Base-by-base conservation (phyloP, 139 green algal species). In the Chlorella vulgaris region DNA sequence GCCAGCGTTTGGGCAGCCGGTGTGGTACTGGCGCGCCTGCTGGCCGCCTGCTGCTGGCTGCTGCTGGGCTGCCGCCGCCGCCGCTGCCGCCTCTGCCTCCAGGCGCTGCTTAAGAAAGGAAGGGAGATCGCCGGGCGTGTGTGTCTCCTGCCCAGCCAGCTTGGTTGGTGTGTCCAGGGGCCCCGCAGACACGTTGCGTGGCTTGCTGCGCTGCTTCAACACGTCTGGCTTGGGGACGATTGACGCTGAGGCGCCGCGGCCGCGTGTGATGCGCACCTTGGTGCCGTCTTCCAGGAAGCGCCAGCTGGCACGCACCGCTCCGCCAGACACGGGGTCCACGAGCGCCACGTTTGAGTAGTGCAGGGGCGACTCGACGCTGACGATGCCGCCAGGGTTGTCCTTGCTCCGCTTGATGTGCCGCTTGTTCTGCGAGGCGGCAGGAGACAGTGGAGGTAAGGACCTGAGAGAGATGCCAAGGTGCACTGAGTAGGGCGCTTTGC, bases 291-390 rank as follows among this genome's bases (percentile, higher is more conserved):
- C 91, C 28, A 92, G 58, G 68, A 85, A 96, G 15, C 88, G 77
- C 75, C 71, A 93, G 21, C 31, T 43, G 7, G 87, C 79, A 1
- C 92, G 78, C 47, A 93, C 90, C 1, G 94, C 91, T 40, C 51
- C 63, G 13, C 86, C 87, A 4, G 87, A 96, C 18, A 89, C 78
- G 0, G 93, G 93, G 82, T 98, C 94, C 0, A 96, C 36, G 35
- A 97, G 74, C 10, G 68, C 58, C 1, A 98, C 91, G 74, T 97
- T 98, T 67, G 86, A 93, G 79, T 96, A 94, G 75, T 93, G 88
- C 28, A 98, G 60, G 18, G 92, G 90, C 4, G 83, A 74, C 83
- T 94, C 90, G 22, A 95, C 81, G 36, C 81, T 90, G n/a, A 96
- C 71, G 33, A 93, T 88, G 51, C 89, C 85, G 33, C 91, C 91